phyloP scores from a whole-genome alignment of 106 monocot species.

The Posidonia australis region DNA sequence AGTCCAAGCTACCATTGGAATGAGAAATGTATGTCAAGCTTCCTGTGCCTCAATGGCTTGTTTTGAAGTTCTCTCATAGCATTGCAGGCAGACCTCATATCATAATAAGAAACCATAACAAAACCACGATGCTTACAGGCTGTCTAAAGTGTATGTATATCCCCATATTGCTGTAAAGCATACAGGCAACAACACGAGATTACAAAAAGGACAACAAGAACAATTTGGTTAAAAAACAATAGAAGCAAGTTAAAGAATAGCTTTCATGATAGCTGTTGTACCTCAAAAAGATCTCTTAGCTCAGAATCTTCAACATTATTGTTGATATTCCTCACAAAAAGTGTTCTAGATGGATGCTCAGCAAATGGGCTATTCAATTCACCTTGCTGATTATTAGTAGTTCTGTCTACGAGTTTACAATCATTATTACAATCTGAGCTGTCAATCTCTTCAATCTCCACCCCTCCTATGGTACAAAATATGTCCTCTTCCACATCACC shows the following conservation, averaged over 20 bases:
- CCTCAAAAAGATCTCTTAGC: conserved; percentile 57
- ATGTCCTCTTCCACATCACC: too few relatives aligned
- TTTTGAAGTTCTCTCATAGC: conserved; percentile 57
- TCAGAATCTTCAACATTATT: conserved; percentile 60
- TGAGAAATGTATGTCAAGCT: too few relatives aligned
- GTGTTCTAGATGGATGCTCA: conserved; percentile 61
- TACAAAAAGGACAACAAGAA: not conserved
- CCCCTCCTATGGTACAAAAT: too few relatives aligned
- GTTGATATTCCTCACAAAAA: conserved; percentile 74
- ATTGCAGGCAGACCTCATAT: too few relatives aligned
- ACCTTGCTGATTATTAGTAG: conserved; percentile 8
- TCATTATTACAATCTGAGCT: too few relatives aligned
- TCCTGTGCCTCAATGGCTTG: conserved; percentile 39
- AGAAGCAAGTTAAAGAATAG: not conserved
- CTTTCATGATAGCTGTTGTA: conserved; percentile 1
- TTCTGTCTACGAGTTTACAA: conserved; percentile 8
- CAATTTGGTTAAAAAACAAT: too few relatives aligned
- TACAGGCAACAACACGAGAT: not conserved
- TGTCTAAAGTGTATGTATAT: conserved; percentile 47
- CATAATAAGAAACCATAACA: too few relatives aligned
- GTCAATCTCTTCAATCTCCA: too few relatives aligned
- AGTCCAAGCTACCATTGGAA: conserved; percentile 55
- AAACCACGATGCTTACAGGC: conserved; percentile 59
- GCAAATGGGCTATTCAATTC: too few relatives aligned
- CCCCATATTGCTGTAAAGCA: conserved; percentile 78